Conservation (phyloP, 495 filamentous ascomycete genomes). For the Peziza echinospora region DNA sequence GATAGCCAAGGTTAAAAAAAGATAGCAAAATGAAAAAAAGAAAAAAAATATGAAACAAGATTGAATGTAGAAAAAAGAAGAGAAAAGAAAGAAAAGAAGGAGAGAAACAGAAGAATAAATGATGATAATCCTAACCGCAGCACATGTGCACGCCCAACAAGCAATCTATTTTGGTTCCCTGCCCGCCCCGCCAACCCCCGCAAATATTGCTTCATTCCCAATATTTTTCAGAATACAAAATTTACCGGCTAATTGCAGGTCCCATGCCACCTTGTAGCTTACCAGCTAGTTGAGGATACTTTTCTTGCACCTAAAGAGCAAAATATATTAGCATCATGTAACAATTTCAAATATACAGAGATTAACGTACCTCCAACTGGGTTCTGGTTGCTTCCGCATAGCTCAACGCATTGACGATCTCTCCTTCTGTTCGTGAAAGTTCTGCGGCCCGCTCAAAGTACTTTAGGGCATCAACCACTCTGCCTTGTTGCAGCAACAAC, state of each 20-base stretch:
- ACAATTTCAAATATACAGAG: no score
- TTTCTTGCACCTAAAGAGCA: constrained; percentile 53
- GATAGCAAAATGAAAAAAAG: constrained; percentile 18
- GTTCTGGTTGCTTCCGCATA: constrained; percentile 96
- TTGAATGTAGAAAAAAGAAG: neutral
- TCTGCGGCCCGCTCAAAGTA: constrained; percentile 95
- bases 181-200: neutral
- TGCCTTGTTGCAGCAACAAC: constrained; percentile 90
- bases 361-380: constrained; percentile 44
- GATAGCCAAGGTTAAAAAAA: constrained; percentile 19
- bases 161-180: constrained; percentile 9
- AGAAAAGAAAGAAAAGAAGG: constrained; percentile 3
- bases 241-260: neutral
- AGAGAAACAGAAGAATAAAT: constrained; percentile 2
- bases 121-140: constrained; percentile 4
- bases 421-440: constrained; percentile 82
- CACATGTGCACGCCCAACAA: neutral
- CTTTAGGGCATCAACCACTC: constrained; percentile 81
- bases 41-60: constrained; percentile 15
- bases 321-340: no score
- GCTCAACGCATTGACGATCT: constrained; percentile 87
- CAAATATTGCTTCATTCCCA: neutral
- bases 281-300: constrained; percentile 81
- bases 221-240: constrained; percentile 31
- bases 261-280: constrained; percentile 38